Base-by-base conservation (phyloP, 768 basidiomycete species). In the Boletus subparvulus region DNA sequence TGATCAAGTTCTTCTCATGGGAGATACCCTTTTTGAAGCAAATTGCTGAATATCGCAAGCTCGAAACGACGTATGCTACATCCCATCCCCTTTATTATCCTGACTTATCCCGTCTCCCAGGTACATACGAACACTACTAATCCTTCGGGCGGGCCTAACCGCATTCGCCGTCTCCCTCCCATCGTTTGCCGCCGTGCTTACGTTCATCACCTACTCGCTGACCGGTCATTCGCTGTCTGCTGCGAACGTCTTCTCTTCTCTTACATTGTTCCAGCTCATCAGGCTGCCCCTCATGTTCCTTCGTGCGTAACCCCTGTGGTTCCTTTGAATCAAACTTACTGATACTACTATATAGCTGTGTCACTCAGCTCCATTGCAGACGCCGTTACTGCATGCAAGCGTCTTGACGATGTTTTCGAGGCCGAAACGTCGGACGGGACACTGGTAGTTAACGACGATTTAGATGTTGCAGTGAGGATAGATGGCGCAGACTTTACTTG, bases 1-100 rank as follows among this genome's bases (percentile, higher is more conserved):
- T 96, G 58, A 90, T 97, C 79, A 97, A 97, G 71, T 87, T 88
- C 69, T 95, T 95, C 70, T 86, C 89, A 7, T 94, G 92, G 92
- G 91, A 94, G 65, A 64, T 72, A 2, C 91, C 95, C 0, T 95
- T 92, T 71, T 78, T 96, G 24, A 75, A 83, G 16, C 83, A 87
- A 44, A 80, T 97, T 28, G 79, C 80, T 32, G 81, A 81, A 41
- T 89, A 88, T 65, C 79, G 95, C 50, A 75, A 74, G 47, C 80
- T 81, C 48, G 94, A 96, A 71, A 84, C 93, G 73, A 69, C 63
- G 80, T 88, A 78, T 41, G 61, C 57, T 39, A 10, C 4, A 14
- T 45, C 41, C 17, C 28, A 59, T 64, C 60, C 7, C 50, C 48
- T 11, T 26, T 33, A 64, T 17, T 16, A 17, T 44, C 21, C 30